phyloP scores from a whole-genome alignment of 148 eudicot species.

The Spergularia marina region DNA sequence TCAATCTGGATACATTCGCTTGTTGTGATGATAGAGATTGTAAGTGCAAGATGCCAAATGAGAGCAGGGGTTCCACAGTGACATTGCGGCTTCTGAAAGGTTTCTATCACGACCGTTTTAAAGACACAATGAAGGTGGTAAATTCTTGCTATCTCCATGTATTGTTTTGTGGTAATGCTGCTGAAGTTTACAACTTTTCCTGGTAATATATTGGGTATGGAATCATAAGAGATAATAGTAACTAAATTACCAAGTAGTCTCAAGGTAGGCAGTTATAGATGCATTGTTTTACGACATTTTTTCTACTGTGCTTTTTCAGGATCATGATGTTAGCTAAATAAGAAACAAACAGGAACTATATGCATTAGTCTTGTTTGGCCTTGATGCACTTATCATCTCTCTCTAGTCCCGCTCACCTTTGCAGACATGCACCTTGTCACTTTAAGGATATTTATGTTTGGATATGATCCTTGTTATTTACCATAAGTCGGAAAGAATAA shows the following conservation, averaged over 20 bases:
- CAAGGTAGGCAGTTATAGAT: too few relatives aligned
- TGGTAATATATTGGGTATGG: too few relatives aligned
- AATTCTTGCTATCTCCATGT: not conserved
- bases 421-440: not conserved
- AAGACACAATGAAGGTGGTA: constrained; percentile 59
- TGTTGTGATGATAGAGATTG: constrained; percentile 60
- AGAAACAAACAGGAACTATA: not conserved
- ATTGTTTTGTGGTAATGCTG: not conserved
- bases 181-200: too few relatives aligned
- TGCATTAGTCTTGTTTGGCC: not conserved
- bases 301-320: not conserved
- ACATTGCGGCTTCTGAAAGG: constrained; percentile 67
- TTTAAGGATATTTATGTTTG: not conserved
- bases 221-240: too few relatives aligned
- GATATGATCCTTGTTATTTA: not conserved
- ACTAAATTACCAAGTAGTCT: too few relatives aligned
- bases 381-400: not conserved
- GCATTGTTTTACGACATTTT: too few relatives aligned
- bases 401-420: not conserved
- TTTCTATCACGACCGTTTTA: constrained; percentile 70
- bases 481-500: too few relatives aligned
- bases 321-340: not conserved
- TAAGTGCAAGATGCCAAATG: constrained; percentile 47
- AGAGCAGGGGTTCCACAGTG: constrained; percentile 29
- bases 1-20: constrained; percentile 49